Evolutionary conservation across 2,329 filamentous ascomycete genomes (phyloP), one percentile per base, ranked within the genome.

Genomic region (Fusarium lateritium): DNA sequence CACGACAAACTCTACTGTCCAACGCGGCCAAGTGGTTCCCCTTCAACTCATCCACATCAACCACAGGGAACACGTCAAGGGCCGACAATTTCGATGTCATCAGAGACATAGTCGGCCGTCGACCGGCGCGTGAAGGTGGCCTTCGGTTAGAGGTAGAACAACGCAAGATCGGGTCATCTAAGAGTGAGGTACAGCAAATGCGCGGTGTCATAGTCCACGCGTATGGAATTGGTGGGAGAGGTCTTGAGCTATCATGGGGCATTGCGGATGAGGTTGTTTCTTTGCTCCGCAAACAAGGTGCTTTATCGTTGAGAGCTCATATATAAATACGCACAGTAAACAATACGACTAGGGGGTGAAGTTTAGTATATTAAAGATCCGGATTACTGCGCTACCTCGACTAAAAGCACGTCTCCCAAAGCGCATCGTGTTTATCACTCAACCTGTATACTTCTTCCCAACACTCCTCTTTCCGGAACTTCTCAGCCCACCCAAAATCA

Each of bases 11-110:
- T 14, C 15, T 58, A 2, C 5, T 58, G 2, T 14, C 4, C 1
- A 55, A 58, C n/a, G 55, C 55, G 31, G 55, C 31, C 7, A 7
- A 55, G 8, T 58, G 55, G 55, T 58, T 58, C 15, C 55, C 49
- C 55, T 58, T 3, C 15, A 24, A 15, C 19, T 19, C 19, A 19
- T 19, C 19, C 19, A 19, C 19, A 19, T 14, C 34, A 5, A 17
- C 7, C 7, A 8, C 6, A 1, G 8, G 1, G 1, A 39, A 11
- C 2, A 7, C 11, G 17, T 15, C 33, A 19, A 10, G 1, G 7
- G 7, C 13, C 7, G 7, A 7, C 44, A 15, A 22, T 5, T 58
- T 58, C 2, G 28, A 58, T 8, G 19, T 58, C 8, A 19, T 58
- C 15, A 44, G 9, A 14, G 55, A 58, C n/a, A 58, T 58, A 7